Conservation (phyloP, 371 early-diverging fungal species). For the Mucor racemosus region DNA sequence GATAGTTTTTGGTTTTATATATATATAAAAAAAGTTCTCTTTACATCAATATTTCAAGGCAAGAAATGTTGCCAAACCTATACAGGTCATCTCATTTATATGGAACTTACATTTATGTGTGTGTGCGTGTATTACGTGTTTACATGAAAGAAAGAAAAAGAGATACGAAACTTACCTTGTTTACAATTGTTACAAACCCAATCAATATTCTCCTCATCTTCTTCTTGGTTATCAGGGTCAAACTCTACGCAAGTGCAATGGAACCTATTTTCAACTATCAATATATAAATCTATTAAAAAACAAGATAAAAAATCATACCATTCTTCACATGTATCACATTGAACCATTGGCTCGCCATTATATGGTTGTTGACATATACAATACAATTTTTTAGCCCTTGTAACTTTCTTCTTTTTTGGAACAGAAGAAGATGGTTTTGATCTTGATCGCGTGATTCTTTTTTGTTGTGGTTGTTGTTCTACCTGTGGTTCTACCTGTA, state of each 20-base stretch:
- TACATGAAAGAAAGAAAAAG: slow-evolving; percentile 2
- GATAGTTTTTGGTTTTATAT: neutral
- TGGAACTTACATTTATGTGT: neutral
- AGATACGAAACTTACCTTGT: slow-evolving; percentile 21
- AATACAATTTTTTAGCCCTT: slow-evolving; percentile 68
- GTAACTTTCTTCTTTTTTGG: slow-evolving; percentile 18
- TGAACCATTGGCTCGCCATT: slow-evolving; percentile 80
- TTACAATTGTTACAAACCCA: slow-evolving; percentile 54
- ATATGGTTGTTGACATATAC: slow-evolving; percentile 72
- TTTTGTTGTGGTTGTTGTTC: slow-evolving; percentile 7
- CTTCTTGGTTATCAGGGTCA: slow-evolving; percentile 60
- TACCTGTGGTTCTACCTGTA: neutral
- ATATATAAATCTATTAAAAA: neutral
- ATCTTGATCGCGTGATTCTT: slow-evolving; percentile 19
- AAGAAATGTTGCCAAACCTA: neutral
- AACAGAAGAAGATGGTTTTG: neutral
- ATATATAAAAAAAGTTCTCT: neutral
- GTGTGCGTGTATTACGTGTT: neutral
- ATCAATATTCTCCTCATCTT: slow-evolving; percentile 61
- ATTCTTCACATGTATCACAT: slow-evolving; percentile 77
- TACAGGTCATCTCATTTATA: neutral
- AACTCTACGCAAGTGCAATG: slow-evolving; percentile 75
- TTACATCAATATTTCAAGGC: neutral
- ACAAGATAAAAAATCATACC: slow-evolving; percentile 47
- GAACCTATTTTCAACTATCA: slow-evolving; percentile 60